phyloP scores from a whole-genome alignment of 176 grass and related monocot species.

The Rhipidocladum racemiflorum region DNA sequence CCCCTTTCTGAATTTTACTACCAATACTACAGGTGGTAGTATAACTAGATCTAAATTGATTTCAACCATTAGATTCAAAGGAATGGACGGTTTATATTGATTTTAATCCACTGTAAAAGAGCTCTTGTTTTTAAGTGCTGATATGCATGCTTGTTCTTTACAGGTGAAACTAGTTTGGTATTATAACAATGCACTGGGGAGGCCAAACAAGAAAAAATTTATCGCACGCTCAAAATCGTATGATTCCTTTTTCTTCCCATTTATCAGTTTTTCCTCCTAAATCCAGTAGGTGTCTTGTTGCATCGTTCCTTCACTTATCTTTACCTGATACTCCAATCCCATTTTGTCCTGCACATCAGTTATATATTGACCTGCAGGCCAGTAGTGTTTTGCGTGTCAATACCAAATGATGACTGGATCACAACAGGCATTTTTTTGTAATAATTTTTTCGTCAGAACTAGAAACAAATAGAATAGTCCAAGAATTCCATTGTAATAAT shows the following conservation, averaged over 20 bases:
- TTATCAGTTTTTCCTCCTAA: neutral
- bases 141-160: neutral
- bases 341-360: neutral
- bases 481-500: neutral
- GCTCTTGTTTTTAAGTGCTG: neutral
- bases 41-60: too few species aligned
- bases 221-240: slow-evolving; percentile 65
- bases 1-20: too few species aligned
- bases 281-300: neutral
- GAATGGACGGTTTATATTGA: too few species aligned
- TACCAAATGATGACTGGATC: neutral
- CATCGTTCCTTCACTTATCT: neutral
- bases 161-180: slow-evolving; percentile 91
- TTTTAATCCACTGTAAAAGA: too few species aligned
- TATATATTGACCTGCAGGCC: neutral
- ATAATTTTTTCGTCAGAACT: neutral
- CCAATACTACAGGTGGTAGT: too few species aligned
- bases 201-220: slow-evolving; percentile 93
- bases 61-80: too few species aligned
- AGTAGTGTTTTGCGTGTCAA: neutral
- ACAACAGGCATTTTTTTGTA: neutral
- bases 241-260: too few species aligned
- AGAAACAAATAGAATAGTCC: neutral
- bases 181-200: slow-evolving; percentile 96
- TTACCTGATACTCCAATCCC: neutral